These are phyloP conservation scores for Chaetomium tenue DNA, from an alignment of 495 filamentous ascomycete genomes.

Conservation along the genomic window DNA sequence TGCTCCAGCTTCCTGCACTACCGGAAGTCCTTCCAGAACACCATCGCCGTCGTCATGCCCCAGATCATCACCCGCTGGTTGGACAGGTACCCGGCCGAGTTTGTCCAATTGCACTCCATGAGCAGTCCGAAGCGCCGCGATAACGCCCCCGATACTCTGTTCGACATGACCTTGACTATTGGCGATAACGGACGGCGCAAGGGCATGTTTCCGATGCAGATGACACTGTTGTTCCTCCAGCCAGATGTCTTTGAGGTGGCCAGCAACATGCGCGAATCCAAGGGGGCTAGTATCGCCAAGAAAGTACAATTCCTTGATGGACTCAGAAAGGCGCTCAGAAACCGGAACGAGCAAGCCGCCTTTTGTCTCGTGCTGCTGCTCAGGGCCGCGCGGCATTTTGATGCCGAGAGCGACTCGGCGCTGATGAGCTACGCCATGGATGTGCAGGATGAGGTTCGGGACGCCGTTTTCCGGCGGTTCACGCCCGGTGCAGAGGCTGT, in stretches of 20 bases:
- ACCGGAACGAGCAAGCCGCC: slow-evolving; percentile 59
- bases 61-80: slow-evolving; percentile 61
- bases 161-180: slow-evolving; percentile 60
- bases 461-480: slow-evolving; percentile 59
- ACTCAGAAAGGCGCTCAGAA: slow-evolving; percentile 56
- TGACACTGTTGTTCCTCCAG: slow-evolving; percentile 57
- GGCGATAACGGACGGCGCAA: slow-evolving; percentile 53
- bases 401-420: slow-evolving; percentile 57
- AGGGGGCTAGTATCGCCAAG: slow-evolving; percentile 57
- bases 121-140: slow-evolving; percentile 55
- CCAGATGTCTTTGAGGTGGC: slow-evolving; percentile 65
- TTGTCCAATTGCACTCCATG: slow-evolving; percentile 56
- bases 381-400: slow-evolving; percentile 58
- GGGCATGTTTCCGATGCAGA: slow-evolving; percentile 60
- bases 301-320: slow-evolving; percentile 62
- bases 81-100: slow-evolving; percentile 60
- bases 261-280: slow-evolving; percentile 59
- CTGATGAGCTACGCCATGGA: slow-evolving; percentile 64
- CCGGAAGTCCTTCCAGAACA: slow-evolving; percentile 60
- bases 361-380: slow-evolving; percentile 60
- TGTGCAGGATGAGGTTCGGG: slow-evolving; percentile 62
- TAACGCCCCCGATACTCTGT: slow-evolving; percentile 60
- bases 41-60: slow-evolving; percentile 57
- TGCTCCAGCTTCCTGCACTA: slow-evolving; percentile 62
- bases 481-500: slow-evolving; percentile 44